Percentiles rank a stretch among this genome's conserved stretches.
These are phyloP conservation scores for Tylopilus subfusipes DNA, from an alignment of 768 basidiomycete species.

Conservation along the genomic window DNA sequence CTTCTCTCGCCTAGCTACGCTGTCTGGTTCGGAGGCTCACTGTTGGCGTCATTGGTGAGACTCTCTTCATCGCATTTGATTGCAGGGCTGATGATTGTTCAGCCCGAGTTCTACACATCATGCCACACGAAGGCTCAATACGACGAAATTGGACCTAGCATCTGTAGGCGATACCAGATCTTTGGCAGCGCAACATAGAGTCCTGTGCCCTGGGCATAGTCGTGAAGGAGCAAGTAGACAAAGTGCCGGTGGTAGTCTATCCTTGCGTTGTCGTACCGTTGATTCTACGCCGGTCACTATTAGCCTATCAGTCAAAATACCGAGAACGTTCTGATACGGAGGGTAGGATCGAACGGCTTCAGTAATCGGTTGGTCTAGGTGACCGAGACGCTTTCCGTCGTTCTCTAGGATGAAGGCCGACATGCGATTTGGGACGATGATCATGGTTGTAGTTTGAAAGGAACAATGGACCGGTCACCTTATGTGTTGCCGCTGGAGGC, in stretches of 20 bases:
- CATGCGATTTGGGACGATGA: neutral
- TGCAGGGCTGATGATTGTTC: slow-evolving; percentile 6
- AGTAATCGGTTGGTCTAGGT: neutral
- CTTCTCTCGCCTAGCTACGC: slow-evolving; percentile 56
- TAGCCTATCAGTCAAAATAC: slow-evolving; percentile 5
- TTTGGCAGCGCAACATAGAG: slow-evolving; percentile 81
- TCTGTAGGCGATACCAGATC: slow-evolving; percentile 89
- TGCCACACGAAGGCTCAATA: slow-evolving; percentile 95
- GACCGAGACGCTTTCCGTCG: neutral
- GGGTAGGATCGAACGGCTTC: neutral
- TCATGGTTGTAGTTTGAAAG: neutral
- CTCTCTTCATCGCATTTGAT: neutral
- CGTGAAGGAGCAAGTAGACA: neutral
- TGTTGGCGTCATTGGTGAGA: slow-evolving; percentile 87
- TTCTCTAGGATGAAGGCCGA: slow-evolving; percentile 14
- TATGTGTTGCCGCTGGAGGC: neutral
- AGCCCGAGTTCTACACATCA: slow-evolving; percentile 94
- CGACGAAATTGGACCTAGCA: slow-evolving; percentile 89
- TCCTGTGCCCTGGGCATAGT: slow-evolving; percentile 10
- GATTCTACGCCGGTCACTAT: neutral
- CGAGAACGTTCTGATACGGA: neutral
- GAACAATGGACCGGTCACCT: neutral
- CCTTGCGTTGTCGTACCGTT: neutral
- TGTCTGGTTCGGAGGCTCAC: slow-evolving; percentile 97
- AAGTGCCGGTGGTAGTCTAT: neutral